Conservation (phyloP, 2,329 filamentous ascomycete genomes). For the Fusarium coicis region DNA sequence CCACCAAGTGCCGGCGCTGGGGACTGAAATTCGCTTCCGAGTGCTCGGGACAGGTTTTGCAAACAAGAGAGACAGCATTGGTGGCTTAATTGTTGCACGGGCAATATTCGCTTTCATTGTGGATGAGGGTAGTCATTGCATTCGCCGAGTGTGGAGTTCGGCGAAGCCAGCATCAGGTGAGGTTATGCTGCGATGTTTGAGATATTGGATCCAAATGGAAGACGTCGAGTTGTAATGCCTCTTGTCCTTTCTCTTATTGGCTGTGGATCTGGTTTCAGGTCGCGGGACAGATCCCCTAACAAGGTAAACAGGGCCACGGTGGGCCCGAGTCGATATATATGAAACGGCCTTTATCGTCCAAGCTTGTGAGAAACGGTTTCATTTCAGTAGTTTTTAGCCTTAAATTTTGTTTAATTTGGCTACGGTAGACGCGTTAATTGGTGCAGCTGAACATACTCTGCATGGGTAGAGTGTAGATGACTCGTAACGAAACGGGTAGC, state of each 20-base stretch:
- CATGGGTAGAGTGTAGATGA: slow-evolving; percentile 6
- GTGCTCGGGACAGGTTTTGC: slow-evolving; percentile 13
- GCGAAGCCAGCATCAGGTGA: not conserved
- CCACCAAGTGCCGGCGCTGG: not conserved
- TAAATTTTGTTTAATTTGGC: not conserved
- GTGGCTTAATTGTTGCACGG: slow-evolving; percentile 26
- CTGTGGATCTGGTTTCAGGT: slow-evolving; percentile 29
- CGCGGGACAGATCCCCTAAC: slow-evolving; percentile 14
- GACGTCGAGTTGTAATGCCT: not conserved
- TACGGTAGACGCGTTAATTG: not conserved
- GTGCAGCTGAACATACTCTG: not conserved
- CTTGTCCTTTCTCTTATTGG: slow-evolving; percentile 26
- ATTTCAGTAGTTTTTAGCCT: not conserved
- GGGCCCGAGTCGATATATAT: slow-evolving; percentile 5
- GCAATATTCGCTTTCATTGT: slow-evolving; percentile 24
- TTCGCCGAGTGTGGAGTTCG: slow-evolving; percentile 3
- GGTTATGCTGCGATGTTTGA: slow-evolving; percentile 15
- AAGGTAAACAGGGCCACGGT: slow-evolving; percentile 20
- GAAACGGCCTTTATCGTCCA: slow-evolving; percentile 8
- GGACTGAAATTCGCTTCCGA: slow-evolving; percentile 19
- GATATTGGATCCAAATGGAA: not conserved
- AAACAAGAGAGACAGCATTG: slow-evolving; percentile 20
- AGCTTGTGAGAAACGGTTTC: slow-evolving; percentile 13
- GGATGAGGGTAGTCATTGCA: not conserved
- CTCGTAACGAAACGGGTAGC: slow-evolving; percentile 6